Percentiles rank a stretch among this genome's conserved stretches.
These are phyloP conservation scores for Suillus lakei DNA, from an alignment of 768 basidiomycete genomes.

Conservation along the genomic window DNA sequence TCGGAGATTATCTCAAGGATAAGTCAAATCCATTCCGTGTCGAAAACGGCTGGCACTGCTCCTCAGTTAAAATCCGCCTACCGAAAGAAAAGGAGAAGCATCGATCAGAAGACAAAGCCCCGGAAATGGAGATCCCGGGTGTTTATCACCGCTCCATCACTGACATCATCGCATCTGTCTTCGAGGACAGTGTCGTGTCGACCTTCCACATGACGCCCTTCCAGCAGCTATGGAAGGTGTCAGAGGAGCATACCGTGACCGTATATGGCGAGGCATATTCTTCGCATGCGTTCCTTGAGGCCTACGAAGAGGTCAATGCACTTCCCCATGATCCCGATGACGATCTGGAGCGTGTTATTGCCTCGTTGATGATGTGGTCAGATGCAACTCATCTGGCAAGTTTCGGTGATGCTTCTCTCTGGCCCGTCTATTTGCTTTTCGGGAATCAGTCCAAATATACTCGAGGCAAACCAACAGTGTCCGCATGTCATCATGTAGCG, in stretches of 20 bases:
- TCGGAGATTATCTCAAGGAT: slow-evolving; percentile 1
- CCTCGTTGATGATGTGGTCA: slow-evolving; percentile 26
- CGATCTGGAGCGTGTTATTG: slow-evolving; percentile 18
- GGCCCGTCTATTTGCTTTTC: slow-evolving; percentile 22
- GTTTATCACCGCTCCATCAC: slow-evolving; percentile 9
- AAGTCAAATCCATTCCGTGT: background rate
- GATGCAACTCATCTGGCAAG: slow-evolving; percentile 28
- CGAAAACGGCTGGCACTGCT: slow-evolving; percentile 11
- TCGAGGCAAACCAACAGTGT: slow-evolving; percentile 12
- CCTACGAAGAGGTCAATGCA: slow-evolving; percentile 10
- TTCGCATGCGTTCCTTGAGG: background rate
- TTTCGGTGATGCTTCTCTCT: slow-evolving; percentile 18
- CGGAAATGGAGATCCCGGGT: background rate
- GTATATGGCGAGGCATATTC: slow-evolving; percentile 8
- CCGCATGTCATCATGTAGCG: slow-evolving; percentile 17
- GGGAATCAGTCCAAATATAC: slow-evolving; percentile 22
- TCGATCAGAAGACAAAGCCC: background rate
- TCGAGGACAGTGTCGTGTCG: background rate
- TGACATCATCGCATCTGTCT: background rate
- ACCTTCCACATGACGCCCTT: background rate
- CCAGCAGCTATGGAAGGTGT: slow-evolving; percentile 1
- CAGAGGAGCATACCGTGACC: background rate
- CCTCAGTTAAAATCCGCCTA: slow-evolving; percentile 2
- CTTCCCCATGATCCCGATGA: slow-evolving; percentile 15
- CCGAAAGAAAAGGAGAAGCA: slow-evolving; percentile 8